These are phyloP conservation scores for Penicillium glabrum DNA, from an alignment of 2,329 filamentous ascomycete genomes.

Conservation along the genomic window DNA sequence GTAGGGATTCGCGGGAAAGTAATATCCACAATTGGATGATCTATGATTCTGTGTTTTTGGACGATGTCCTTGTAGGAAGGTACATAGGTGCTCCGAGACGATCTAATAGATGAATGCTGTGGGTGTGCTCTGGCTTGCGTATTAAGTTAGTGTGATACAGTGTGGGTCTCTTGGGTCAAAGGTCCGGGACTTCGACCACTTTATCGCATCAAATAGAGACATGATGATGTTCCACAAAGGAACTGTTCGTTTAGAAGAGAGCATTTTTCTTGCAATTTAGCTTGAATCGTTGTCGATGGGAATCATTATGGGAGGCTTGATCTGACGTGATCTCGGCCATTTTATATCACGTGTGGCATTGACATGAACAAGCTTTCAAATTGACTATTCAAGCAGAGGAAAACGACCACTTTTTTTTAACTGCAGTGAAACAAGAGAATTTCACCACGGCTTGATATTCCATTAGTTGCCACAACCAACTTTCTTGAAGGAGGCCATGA, in stretches of 20 bases:
- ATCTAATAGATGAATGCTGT: conserved; percentile 35
- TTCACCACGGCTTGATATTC: not conserved
- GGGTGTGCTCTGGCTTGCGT: conserved; percentile 29
- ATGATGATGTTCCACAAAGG: not conserved
- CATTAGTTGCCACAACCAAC: not conserved
- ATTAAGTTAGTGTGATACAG: conserved; percentile 24
- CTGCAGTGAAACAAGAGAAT: not conserved
- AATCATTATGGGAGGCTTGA: no score
- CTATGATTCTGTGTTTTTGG: conserved; percentile 25
- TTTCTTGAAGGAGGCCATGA: not conserved
- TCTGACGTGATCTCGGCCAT: no score
- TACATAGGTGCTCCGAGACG: conserved; percentile 22
- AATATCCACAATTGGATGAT: conserved; percentile 27
- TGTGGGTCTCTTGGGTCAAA: conserved; percentile 22
- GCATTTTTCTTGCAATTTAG: no score
- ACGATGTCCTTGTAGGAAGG: conserved; percentile 25
- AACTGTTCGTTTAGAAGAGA: no score
- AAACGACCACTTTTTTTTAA: not conserved
- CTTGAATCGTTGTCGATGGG: no score
- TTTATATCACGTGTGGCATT: no score
- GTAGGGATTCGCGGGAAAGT: not conserved
- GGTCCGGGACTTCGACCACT: conserved; percentile 8
- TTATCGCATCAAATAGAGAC: not conserved
- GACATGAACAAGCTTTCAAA: no score
- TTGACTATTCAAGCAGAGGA: not conserved